Evolutionary conservation across 768 basidiomycete genomes (phyloP).

Genomic region (Phaeotremella skinneri): DNA sequence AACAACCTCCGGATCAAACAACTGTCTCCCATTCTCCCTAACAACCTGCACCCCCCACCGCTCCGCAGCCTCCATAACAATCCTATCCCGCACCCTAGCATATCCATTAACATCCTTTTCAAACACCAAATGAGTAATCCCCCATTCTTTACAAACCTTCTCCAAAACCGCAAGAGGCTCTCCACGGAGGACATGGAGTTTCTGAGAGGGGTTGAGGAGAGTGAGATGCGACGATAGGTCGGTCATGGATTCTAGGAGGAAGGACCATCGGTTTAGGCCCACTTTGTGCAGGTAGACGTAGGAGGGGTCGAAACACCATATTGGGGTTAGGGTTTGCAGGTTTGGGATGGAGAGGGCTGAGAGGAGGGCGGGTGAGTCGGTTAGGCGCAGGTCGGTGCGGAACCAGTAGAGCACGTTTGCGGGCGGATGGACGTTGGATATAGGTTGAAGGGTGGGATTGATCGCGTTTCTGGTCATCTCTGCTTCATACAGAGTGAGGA

Average conservation of each 20-base stretch:
- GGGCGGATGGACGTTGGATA: too few species aligned
- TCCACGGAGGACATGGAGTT: constrained; percentile 49
- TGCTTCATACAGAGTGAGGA: too few species aligned
- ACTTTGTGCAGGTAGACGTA: constrained; percentile 50
- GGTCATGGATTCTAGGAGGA: constrained; percentile 47
- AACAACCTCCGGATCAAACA: constrained; percentile 49
- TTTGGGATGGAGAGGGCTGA: constrained; percentile 30
- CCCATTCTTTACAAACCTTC: constrained; percentile 49
- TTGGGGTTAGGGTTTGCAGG: constrained; percentile 37
- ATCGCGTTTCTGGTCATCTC: too few species aligned
- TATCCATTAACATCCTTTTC: constrained; percentile 51
- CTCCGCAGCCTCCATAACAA: constrained; percentile 35
- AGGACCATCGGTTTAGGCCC: constrained; percentile 49
- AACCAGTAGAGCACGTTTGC: constrained; percentile 51
- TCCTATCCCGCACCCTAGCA: constrained; percentile 44
- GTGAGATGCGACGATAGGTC: constrained; percentile 42
- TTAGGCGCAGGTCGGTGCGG: constrained; percentile 52
- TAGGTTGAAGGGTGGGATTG: too few species aligned
- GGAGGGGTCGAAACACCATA: constrained; percentile 50
- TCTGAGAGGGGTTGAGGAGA: constrained; percentile 43
- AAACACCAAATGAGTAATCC: constrained; percentile 52
- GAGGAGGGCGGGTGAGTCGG: constrained; percentile 47
- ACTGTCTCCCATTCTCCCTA: constrained; percentile 49
- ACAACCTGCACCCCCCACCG: constrained; percentile 47
- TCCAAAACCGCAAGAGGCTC: constrained; percentile 47